Evolutionary conservation across 805 yeast species (phyloP).

Genomic region (Saccharomycopsis guyanensis): DNA sequence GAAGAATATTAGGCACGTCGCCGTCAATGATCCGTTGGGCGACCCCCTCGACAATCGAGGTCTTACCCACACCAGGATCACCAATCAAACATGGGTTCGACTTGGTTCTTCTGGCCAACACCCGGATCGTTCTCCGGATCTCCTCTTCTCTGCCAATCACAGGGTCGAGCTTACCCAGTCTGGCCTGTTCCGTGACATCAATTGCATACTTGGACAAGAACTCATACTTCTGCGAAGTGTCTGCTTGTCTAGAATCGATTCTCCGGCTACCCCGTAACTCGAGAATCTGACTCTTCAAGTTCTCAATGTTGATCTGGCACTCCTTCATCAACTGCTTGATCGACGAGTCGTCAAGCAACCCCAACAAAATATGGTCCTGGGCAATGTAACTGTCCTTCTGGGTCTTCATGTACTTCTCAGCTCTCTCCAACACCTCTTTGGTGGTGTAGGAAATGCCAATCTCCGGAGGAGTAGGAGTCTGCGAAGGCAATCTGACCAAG

Average conservation of each 20-base stretch:
- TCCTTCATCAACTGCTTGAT: slow-evolving; percentile 69
- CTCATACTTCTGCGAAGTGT: slow-evolving; percentile 76
- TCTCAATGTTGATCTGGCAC: slow-evolving; percentile 55
- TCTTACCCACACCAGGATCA: slow-evolving; percentile 99
- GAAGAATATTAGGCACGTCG: slow-evolving; percentile 86
- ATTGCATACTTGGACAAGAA: slow-evolving; percentile 84
- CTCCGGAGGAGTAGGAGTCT: slow-evolving; percentile 82
- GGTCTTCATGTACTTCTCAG: slow-evolving; percentile 69
- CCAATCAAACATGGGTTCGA: slow-evolving; percentile 96
- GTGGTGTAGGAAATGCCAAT: slow-evolving; percentile 69
- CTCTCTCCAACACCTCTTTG: slow-evolving; percentile 64
- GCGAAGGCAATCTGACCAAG: slow-evolving; percentile 79
- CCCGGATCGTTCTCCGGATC: slow-evolving; percentile 89
- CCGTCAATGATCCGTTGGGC: slow-evolving; percentile 95
- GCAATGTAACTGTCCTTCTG: slow-evolving; percentile 91
- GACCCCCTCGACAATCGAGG: slow-evolving; percentile 96
- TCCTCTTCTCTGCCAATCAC: slow-evolving; percentile 99
- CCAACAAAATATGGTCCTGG: slow-evolving; percentile 86
- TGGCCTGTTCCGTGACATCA: slow-evolving; percentile 88
- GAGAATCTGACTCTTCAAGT: slow-evolving; percentile 68
- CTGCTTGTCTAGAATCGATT: slow-evolving; percentile 92
- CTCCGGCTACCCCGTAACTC: slow-evolving; percentile 83
- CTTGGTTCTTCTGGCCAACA: slow-evolving; percentile 93
- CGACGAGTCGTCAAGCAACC: slow-evolving; percentile 71
- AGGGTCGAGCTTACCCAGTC: slow-evolving; percentile 93